Percentiles rank a stretch among this genome's conserved stretches.
phyloP scores from a whole-genome alignment of 257 asterid genomes.

The Solanum appendiculatum region DNA sequence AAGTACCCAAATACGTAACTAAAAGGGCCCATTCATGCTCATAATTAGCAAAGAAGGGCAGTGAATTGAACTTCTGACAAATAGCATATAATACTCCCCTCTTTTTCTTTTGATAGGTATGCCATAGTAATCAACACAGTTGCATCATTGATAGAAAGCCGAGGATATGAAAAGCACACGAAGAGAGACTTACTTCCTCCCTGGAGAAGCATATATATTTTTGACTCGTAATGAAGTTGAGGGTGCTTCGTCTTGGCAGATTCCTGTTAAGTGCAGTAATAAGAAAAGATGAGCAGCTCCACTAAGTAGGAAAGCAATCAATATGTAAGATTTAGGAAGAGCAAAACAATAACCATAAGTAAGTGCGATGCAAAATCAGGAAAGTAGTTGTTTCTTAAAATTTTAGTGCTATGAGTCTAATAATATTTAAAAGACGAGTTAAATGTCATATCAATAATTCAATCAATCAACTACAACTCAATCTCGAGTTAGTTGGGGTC shows the following conservation, averaged over 20 bases:
- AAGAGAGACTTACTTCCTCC: conserved; percentile 76
- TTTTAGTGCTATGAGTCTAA: not conserved
- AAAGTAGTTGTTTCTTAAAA: not conserved
- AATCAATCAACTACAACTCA: not conserved
- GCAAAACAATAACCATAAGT: not conserved
- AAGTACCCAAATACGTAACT: not conserved
- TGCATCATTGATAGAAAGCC: not conserved
- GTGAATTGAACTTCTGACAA: not conserved
- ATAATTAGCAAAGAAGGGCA: not conserved
- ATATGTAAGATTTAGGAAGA: not conserved
- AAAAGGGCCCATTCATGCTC: not conserved
- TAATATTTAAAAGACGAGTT: not conserved
- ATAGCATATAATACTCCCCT: not conserved
- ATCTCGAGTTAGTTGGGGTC: not conserved
- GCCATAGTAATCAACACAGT: not conserved
- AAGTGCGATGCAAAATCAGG: not conserved
- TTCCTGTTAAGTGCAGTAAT: conserved; percentile 44
- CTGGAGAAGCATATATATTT: conserved; percentile 80
- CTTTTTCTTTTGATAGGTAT: not conserved
- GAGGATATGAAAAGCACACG: not conserved
- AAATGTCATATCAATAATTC: not conserved
- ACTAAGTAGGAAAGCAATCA: not conserved
- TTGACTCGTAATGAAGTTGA: conserved; percentile 87
- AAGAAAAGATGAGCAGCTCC: not conserved
- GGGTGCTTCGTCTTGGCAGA: conserved; percentile 79